These are phyloP conservation scores for Centrapalus pauciflorus DNA, from an alignment of 129 eudicot genomes.

Conservation along the genomic window DNA sequence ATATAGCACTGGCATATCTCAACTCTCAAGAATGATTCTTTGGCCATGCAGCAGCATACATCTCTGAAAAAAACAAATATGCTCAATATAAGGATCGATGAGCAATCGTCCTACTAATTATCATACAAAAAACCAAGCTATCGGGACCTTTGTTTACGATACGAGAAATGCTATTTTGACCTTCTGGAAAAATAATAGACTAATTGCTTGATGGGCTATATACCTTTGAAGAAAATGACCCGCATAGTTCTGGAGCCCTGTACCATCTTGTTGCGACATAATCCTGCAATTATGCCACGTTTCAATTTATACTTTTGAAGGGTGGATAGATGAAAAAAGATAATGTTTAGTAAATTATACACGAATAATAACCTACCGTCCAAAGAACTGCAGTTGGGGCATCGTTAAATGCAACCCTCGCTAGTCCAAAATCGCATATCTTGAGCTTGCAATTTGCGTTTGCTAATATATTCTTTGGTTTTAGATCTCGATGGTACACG, in stretches of 20 bases:
- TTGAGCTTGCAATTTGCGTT: slow-evolving; percentile 96
- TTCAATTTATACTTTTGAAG: neutral
- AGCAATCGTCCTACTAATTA: neutral
- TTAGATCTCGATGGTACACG: slow-evolving; percentile 95
- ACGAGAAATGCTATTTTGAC: slow-evolving; percentile 10
- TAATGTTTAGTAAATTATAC: neutral
- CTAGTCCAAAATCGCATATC: slow-evolving; percentile 93
- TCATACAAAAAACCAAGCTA: neutral
- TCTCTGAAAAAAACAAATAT: slow-evolving; percentile 32
- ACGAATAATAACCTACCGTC: slow-evolving; percentile 69
- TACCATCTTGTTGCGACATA: slow-evolving; percentile 99
- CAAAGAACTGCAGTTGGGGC: slow-evolving; percentile 87
- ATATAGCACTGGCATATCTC: slow-evolving; percentile 13
- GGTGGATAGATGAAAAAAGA: neutral
- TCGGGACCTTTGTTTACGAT: slow-evolving; percentile 9
- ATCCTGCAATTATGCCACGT: slow-evolving; percentile 42
- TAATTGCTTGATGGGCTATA: neutral
- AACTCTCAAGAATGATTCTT: slow-evolving; percentile 27
- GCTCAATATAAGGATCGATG: slow-evolving; percentile 22
- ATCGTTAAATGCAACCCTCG: slow-evolving; percentile 91
- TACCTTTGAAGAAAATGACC: slow-evolving; percentile 94
- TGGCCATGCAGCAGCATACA: slow-evolving; percentile 33
- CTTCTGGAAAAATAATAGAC: neutral
- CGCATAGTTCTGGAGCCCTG: slow-evolving; percentile 94
- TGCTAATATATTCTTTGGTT: slow-evolving; percentile 92